Conservation (phyloP, 805 yeast genomes). For the Starmerella sp. region DNA sequence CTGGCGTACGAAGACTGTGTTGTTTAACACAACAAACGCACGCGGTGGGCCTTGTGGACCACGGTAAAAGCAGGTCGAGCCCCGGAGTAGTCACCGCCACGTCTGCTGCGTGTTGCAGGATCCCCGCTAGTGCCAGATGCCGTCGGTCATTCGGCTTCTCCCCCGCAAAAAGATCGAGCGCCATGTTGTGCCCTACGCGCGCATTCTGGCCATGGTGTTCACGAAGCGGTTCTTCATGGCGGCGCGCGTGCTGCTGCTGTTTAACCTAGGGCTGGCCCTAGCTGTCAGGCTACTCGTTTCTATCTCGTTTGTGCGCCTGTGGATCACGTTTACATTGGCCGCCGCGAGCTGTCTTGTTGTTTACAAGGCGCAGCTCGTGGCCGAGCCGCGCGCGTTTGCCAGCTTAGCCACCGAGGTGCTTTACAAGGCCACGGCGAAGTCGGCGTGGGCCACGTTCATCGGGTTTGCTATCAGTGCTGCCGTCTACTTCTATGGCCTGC, state of each 20-base stretch:
- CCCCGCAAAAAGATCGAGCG: constrained; percentile 17
- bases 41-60: background rate
- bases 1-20: background rate
- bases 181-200: constrained; percentile 12
- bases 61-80: background rate
- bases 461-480: background rate
- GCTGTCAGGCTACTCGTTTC: background rate
- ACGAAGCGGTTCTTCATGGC: constrained; percentile 9
- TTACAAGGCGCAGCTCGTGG: background rate
- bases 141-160: constrained; percentile 19
- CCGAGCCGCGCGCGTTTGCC: background rate
- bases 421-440: background rate
- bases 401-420: background rate
- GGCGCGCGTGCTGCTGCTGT: background rate
- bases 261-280: background rate
- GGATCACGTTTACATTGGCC: background rate
- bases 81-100: background rate
- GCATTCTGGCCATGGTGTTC: constrained; percentile 10
- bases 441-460: background rate
- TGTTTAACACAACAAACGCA: background rate
- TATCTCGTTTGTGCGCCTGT: background rate
- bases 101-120: background rate
- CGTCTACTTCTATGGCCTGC: background rate
- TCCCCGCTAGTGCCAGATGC: constrained; percentile 5
- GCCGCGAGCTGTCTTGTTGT: background rate